Base-by-base conservation (phyloP, 805 yeast genomes). In the Lipomyces yamadae region DNA sequence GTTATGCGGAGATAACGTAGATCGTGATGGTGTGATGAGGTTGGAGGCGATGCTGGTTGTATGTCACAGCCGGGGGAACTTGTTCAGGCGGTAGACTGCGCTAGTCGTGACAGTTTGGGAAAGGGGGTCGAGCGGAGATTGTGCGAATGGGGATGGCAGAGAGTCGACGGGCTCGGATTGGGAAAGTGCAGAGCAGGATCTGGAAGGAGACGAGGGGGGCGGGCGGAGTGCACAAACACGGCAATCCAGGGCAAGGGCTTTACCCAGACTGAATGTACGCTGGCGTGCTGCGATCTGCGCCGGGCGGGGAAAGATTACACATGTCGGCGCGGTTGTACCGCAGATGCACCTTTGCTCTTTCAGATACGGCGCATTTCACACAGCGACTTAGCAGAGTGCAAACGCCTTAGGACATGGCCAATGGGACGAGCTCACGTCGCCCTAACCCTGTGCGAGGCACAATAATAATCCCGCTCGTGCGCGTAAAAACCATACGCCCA, bases 111-210 rank as follows among this genome's bases (percentile, higher is more conserved):
- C 18, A 15, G 34, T 18, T 11, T 53, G 32, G 48, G 24, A n/a
- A 13, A 13, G 24, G 48, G 48, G 15, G 6, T 6, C 24, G 48
- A 42, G 55, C 33, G 54, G 55, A 15, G 56, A 10, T 29, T 24
- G 55, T 34, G 37, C 55, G 55, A 39, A 35, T 30, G 55, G n/a
- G 34, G 33, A 37, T 10, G 57, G 56, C n/a, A 18, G 45, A 56
- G 32, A 58, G 35, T 39, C 53, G 53, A 37, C 24, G 34, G 13
- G 63, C 35, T 24, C 52, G 52, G 53, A 45, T 56, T 61, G 62
- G 65, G 68, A 61, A 57, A 62, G 48, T 48, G 62, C 18, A 45
- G 53, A 29, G 68, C 62, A 66, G 70, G 62, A 56, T 60, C 70
- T 55, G 64, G 63, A 61, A 62, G 58, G 62, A 24, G 24, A 56